These are phyloP conservation scores for Quercus phellos DNA, from an alignment of 331 rosid genomes.

Conservation along the genomic window DNA sequence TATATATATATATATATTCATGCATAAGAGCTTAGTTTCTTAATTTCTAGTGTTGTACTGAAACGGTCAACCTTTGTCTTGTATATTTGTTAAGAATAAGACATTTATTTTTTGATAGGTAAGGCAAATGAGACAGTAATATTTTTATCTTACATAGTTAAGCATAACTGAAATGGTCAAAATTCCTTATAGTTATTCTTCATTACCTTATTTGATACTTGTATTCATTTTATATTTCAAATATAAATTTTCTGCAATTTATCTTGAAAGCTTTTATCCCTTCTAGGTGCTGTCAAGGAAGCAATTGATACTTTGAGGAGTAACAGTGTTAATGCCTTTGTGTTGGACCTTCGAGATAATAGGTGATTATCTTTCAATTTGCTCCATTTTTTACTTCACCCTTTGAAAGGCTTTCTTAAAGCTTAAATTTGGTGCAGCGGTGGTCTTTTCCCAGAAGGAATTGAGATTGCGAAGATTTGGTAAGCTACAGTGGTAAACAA, in stretches of 20 bases:
- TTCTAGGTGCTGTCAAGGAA: conserved; percentile 85
- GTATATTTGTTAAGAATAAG: no score
- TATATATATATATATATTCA: neutral
- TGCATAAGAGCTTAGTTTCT: neutral
- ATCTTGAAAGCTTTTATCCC: conserved; percentile 19
- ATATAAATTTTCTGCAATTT: conserved; percentile 9
- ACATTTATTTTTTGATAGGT: no score
- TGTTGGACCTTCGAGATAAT: conserved; percentile 97
- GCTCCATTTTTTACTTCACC: conserved; percentile 22
- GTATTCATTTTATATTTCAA: neutral
- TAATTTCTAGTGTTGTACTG: neutral
- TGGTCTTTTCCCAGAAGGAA: conserved; percentile 98
- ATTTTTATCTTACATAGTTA: no score
- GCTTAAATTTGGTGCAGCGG: conserved; percentile 73
- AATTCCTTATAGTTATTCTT: neutral
- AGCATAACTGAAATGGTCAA: neutral
- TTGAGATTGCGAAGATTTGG: conserved; percentile 95
- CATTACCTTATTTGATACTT: neutral
- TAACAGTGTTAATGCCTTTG: conserved; percentile 75
- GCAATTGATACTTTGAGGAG: conserved; percentile 76
- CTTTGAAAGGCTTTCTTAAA: conserved; percentile 39
- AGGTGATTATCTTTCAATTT: conserved; percentile 50
- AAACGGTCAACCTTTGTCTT: neutral
- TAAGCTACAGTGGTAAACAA: conserved; percentile 32
- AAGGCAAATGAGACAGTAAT: no score